Percentiles rank a stretch among this genome's conserved stretches.
These are phyloP conservation scores for Leucogyrophana mollusca DNA, from an alignment of 768 basidiomycete genomes.

Conservation along the genomic window DNA sequence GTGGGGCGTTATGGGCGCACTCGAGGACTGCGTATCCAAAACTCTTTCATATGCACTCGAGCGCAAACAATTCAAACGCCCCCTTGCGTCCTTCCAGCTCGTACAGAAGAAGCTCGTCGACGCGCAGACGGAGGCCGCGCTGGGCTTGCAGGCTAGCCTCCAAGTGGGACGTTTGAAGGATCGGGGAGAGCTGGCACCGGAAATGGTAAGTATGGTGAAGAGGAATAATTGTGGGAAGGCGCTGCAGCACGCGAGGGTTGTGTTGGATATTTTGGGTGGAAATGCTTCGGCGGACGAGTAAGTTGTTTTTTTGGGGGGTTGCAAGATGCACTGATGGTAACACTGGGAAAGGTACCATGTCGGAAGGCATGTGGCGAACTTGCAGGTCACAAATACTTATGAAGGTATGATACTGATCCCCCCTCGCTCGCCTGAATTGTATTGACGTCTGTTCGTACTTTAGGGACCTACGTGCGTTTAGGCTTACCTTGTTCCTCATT, in stretches of 20 bases:
- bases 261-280: slow-evolving; percentile 91
- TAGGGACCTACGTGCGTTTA: slow-evolving; percentile 58
- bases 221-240: slow-evolving; percentile 96
- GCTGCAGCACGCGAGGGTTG: slow-evolving; percentile 71
- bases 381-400: slow-evolving; percentile 96
- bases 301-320: too few relatives aligned
- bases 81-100: slow-evolving; percentile 94
- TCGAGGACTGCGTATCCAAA: slow-evolving; percentile 84
- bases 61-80: slow-evolving; percentile 85
- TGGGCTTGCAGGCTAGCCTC: slow-evolving; percentile 73
- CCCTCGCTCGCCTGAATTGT: background rate
- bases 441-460: slow-evolving; percentile 3
- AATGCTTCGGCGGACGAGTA: slow-evolving; percentile 94
- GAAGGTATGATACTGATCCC: slow-evolving; percentile 55
- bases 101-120: slow-evolving; percentile 97
- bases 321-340: too few relatives aligned
- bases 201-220: slow-evolving; percentile 96
- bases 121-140: slow-evolving; percentile 81
- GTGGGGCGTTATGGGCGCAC: slow-evolving; percentile 94
- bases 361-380: slow-evolving; percentile 90
- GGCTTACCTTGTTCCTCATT: background rate
- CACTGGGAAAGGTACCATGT: slow-evolving; percentile 71
- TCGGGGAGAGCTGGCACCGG: slow-evolving; percentile 64
- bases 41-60: slow-evolving; percentile 86
- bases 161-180: slow-evolving; percentile 91